phyloP scores from a whole-genome alignment of 331 rosid genomes.

The Ulmus americana region DNA sequence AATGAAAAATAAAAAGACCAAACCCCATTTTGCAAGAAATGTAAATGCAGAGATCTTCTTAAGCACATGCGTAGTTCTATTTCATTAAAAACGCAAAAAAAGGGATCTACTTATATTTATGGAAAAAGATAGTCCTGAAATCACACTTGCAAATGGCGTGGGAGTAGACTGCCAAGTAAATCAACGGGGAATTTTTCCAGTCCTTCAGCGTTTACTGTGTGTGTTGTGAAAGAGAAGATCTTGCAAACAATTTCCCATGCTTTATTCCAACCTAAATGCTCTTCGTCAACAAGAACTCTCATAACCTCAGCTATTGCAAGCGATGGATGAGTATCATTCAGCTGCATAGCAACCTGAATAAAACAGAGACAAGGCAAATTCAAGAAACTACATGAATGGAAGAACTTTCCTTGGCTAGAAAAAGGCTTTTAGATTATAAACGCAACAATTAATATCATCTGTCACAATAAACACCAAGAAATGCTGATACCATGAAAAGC shows the following conservation, averaged over 20 bases:
- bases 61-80: background rate
- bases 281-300: conserved; percentile 65
- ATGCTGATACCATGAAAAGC: background rate
- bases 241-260: conserved; percentile 57
- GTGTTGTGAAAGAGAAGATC: conserved; percentile 65
- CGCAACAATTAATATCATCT: background rate
- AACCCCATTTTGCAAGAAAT: conserved; percentile 7
- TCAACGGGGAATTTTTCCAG: conserved; percentile 66
- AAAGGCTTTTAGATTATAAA: background rate
- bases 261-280: conserved; percentile 52
- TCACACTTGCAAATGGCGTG: conserved; percentile 65
- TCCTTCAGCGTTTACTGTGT: conserved; percentile 55
- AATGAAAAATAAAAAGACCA: background rate
- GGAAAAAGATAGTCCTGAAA: background rate
- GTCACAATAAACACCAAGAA: background rate
- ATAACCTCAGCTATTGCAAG: conserved; percentile 63
- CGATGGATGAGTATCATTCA: conserved; percentile 71
- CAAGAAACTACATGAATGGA: conserved; percentile 11
- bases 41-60: conserved; percentile 6
- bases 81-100: conserved; percentile 1
- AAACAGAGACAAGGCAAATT: conserved; percentile 15
- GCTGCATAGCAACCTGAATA: conserved; percentile 61
- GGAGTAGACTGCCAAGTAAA: conserved; percentile 65
- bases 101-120: background rate
- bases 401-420: background rate